A percentile compares a stretch with the other conserved stretches of the same genome.
phyloP scores from a whole-genome alignment of 805 yeast genomes.

The Scheffersomyces lignosus region DNA sequence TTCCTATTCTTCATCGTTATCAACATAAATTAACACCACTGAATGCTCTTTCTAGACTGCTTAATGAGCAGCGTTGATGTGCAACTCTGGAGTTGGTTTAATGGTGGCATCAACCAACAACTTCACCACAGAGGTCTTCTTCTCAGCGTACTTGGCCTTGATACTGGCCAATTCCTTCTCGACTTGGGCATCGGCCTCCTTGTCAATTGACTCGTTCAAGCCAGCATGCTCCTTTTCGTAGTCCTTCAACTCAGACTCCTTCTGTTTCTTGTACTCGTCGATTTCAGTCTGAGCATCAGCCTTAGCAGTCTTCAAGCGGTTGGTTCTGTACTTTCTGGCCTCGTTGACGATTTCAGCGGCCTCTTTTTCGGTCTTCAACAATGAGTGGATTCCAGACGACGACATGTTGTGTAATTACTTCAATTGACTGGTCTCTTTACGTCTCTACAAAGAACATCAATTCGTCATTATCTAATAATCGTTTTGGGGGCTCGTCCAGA shows the following conservation, averaged over 20 bases:
- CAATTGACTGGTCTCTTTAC: too few relatives aligned
- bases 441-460: too few relatives aligned
- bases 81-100: slow-evolving; percentile 79
- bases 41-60: too few relatives aligned
- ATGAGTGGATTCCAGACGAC: slow-evolving; percentile 31
- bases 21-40: too few relatives aligned
- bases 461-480: too few relatives aligned
- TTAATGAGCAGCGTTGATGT: slow-evolving; percentile 68
- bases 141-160: slow-evolving; percentile 58
- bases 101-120: slow-evolving; percentile 78
- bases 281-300: slow-evolving; percentile 90
- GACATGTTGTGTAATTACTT: too few relatives aligned
- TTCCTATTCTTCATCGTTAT: too few relatives aligned
- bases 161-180: slow-evolving; percentile 70
- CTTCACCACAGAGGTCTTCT: slow-evolving; percentile 68
- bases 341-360: slow-evolving; percentile 95
- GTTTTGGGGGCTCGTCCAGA: too few relatives aligned
- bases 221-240: slow-evolving; percentile 75
- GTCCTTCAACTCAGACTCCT: slow-evolving; percentile 77
- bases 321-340: slow-evolving; percentile 88
- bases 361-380: slow-evolving; percentile 80
- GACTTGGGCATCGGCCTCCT: slow-evolving; percentile 75
- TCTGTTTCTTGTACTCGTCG: slow-evolving; percentile 77
- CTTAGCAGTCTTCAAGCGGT: slow-evolving; percentile 90
- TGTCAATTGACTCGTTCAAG: slow-evolving; percentile 71